Evolutionary conservation across 176 grass and related monocot genomes (phyloP).

Genomic region (Ampelocalamus luodianensis): DNA sequence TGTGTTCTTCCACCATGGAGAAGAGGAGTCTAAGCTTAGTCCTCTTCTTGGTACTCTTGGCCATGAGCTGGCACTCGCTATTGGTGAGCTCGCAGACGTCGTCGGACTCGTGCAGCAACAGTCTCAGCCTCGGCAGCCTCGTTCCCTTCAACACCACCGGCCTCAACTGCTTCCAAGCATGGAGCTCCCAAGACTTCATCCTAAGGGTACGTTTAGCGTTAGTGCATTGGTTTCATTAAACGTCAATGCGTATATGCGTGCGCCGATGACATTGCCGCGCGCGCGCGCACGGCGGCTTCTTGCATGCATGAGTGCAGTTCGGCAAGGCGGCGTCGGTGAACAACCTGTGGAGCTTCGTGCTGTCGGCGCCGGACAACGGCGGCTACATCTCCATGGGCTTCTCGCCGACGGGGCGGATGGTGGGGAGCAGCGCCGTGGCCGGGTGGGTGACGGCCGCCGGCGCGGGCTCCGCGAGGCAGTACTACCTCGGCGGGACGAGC

Average conservation of each 20-base stretch:
- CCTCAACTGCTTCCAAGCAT: too few species aligned
- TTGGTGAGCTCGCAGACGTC: too few species aligned
- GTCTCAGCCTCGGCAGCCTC: too few species aligned
- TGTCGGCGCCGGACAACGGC: constrained; percentile 61
- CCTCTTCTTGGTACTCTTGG: too few species aligned
- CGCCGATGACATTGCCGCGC: neutral
- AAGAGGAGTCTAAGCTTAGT: too few species aligned
- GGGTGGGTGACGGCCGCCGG: constrained; percentile 43
- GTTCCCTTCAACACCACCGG: too few species aligned
- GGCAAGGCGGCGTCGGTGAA: constrained; percentile 6
- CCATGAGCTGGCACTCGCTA: too few species aligned
- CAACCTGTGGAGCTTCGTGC: constrained; percentile 56
- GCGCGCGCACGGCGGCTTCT: neutral
- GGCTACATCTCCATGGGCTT: constrained; percentile 55
- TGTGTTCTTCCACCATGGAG: too few species aligned
- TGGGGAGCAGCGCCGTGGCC: constrained; percentile 58
- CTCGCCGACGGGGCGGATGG: constrained; percentile 39
- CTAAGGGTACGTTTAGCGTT: constrained; percentile 38
- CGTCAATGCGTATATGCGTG: neutral
- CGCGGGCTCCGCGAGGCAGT: constrained; percentile 46
- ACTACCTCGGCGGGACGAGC: constrained; percentile 62
- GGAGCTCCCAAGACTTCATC: constrained; percentile 43
- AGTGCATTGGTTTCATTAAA: neutral
- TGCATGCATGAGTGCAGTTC: constrained; percentile 20
- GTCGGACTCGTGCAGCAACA: too few species aligned